Percentiles rank a stretch among this genome's conserved stretches.
These are phyloP conservation scores for Paraphoma chrysanthemicola DNA, from an alignment of 2,329 filamentous ascomycete species.

Conservation along the genomic window DNA sequence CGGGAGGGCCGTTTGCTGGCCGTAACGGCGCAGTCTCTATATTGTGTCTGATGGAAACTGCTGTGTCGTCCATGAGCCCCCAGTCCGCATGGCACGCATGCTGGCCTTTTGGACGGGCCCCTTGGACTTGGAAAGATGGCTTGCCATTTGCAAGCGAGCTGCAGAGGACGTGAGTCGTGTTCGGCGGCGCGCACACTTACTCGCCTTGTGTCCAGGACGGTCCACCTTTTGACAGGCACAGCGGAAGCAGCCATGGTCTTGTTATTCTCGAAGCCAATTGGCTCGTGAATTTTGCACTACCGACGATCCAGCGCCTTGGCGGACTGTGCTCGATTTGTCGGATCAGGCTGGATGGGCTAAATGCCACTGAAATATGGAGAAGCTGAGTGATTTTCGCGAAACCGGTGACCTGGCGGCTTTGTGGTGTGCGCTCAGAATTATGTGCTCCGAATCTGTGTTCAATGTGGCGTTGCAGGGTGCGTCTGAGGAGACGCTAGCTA, in stretches of 20 bases:
- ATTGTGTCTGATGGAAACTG: constrained; percentile 20
- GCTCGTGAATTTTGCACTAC: too few species aligned
- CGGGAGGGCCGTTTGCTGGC: constrained; percentile 32
- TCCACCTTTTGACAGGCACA: neutral
- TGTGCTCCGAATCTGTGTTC: too few species aligned
- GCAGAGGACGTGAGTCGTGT: constrained; percentile 24
- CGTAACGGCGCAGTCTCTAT: constrained; percentile 18
- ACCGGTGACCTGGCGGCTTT: too few species aligned
- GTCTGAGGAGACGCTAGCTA: too few species aligned
- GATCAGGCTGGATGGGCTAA: too few species aligned
- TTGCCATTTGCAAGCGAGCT: constrained; percentile 35
- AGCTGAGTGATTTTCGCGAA: too few species aligned
- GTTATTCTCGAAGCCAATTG: too few species aligned
- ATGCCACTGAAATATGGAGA: too few species aligned
- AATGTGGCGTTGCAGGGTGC: too few species aligned
- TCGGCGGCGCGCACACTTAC: constrained; percentile 19
- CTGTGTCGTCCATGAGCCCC: constrained; percentile 15
- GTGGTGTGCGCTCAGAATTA: too few species aligned
- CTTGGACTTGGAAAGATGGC: constrained; percentile 36
- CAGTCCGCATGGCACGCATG: constrained; percentile 29
- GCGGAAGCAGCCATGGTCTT: too few species aligned
- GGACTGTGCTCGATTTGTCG: neutral
- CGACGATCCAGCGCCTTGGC: neutral
- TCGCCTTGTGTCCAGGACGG: constrained; percentile 21
- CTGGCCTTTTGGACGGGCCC: constrained; percentile 19